Conservation (phyloP, 805 yeast genomes). For the Candida gorgasii region DNA sequence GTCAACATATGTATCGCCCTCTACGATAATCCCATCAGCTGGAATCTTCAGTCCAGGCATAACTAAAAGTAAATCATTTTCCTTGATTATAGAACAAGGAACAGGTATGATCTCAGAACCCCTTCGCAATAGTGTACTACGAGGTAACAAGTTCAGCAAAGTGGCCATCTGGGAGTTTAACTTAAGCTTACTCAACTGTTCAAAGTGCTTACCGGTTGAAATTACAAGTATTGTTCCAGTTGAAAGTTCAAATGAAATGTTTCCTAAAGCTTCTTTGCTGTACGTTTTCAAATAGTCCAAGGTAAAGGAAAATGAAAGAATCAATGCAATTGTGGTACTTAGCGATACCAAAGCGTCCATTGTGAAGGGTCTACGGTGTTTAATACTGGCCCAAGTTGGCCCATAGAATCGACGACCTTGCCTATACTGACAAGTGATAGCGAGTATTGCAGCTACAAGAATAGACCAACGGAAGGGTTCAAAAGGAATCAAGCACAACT, state of each 20-base stretch:
- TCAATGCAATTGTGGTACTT: conserved; percentile 11
- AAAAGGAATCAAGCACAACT: conserved; percentile 4
- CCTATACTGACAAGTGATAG: conserved; percentile 3
- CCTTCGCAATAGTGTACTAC: conserved; percentile 4
- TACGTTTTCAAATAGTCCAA: conserved; percentile 1
- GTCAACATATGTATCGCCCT: conserved; percentile 9
- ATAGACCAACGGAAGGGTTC: conserved; percentile 2
- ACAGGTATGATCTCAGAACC: conserved; percentile 5
- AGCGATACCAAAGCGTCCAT: conserved; percentile 13
- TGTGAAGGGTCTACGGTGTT: conserved; percentile 8
- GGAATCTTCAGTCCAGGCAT: conserved; percentile 13
- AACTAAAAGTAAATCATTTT: conserved; percentile 9
- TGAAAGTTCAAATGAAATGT: conserved; percentile 11
- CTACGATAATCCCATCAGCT: conserved; percentile 9
- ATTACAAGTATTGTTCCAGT: conserved; percentile 11
- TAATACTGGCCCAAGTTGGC: conserved; percentile 11
- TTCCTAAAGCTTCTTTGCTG: neutral
- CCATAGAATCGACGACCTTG: conserved; percentile 7
- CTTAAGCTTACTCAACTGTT: conserved; percentile 8
- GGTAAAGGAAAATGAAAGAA: conserved; percentile 7
- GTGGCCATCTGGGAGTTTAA: conserved; percentile 10
- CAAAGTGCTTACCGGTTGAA: conserved; percentile 9
- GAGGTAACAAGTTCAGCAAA: conserved; percentile 10
- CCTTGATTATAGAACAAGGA: conserved; percentile 12
- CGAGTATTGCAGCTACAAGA: conserved; percentile 5